Percentiles rank a stretch among this genome's conserved stretches.
Evolutionary conservation across 2,329 filamentous ascomycete genomes (phyloP).

Genomic region (Acephala macrosclerotiorum): DNA sequence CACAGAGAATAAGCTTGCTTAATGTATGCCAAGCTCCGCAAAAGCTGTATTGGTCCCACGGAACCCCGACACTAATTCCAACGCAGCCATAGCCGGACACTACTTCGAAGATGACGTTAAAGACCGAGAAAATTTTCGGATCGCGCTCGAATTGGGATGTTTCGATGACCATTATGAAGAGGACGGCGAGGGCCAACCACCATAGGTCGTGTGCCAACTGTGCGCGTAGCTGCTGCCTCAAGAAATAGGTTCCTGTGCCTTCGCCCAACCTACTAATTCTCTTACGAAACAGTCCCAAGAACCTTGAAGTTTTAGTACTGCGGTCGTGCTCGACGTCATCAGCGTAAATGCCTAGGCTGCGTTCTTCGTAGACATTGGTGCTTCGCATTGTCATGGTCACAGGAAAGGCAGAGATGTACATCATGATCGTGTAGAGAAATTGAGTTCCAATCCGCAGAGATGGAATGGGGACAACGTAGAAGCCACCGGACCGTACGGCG

Average conservation of each 20-base stretch:
- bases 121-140: slow-evolving; percentile 60
- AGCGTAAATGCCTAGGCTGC: slow-evolving; percentile 62
- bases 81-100: slow-evolving; percentile 66
- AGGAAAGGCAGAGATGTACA: slow-evolving; percentile 70
- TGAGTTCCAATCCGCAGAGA: slow-evolving; percentile 42
- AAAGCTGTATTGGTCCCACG: slow-evolving; percentile 60
- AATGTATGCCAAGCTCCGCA: slow-evolving; percentile 58
- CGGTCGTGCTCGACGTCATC: no score
- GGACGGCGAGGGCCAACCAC: slow-evolving; percentile 66
- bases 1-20: slow-evolving; percentile 65
- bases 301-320: no score
- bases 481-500: neutral
- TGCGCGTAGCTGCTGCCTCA: slow-evolving; percentile 58
- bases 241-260: slow-evolving; percentile 22
- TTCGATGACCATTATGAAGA: slow-evolving; percentile 67
- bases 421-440: slow-evolving; percentile 67
- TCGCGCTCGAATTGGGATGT: slow-evolving; percentile 58
- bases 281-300: no score
- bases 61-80: slow-evolving; percentile 65
- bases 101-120: slow-evolving; percentile 66
- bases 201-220: slow-evolving; percentile 72
- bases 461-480: neutral
- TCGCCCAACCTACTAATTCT: neutral
- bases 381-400: slow-evolving; percentile 69
- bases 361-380: slow-evolving; percentile 75